These are phyloP conservation scores for Stemphylium lycopersici DNA, from an alignment of 2,329 filamentous ascomycete species.

Conservation along the genomic window DNA sequence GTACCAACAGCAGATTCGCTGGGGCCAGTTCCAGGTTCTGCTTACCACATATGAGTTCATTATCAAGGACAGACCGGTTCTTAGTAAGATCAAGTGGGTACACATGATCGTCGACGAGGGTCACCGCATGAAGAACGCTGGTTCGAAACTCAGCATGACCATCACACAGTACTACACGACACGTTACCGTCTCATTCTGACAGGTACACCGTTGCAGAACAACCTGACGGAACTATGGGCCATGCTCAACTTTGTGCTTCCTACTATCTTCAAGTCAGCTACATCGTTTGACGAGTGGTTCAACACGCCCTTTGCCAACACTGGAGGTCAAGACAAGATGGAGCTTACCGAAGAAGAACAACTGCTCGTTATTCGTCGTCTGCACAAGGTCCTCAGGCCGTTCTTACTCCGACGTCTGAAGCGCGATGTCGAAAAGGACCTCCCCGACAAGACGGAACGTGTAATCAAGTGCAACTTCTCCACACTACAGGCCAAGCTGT, in stretches of 20 bases:
- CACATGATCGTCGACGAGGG: slow-evolving; percentile 99
- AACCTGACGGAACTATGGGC: slow-evolving; percentile 96
- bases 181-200: slow-evolving; percentile 93
- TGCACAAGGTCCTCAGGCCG: slow-evolving; percentile 95
- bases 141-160: slow-evolving; percentile 94
- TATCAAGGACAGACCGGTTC: slow-evolving; percentile 94
- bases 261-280: slow-evolving; percentile 98
- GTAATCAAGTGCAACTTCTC: slow-evolving; percentile 99
- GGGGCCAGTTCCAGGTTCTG: slow-evolving; percentile 93
- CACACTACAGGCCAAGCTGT: slow-evolving; percentile 86
- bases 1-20: slow-evolving; percentile 92
- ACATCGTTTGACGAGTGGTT: slow-evolving; percentile 99
- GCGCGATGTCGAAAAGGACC: slow-evolving; percentile 98
- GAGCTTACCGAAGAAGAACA: slow-evolving; percentile 99
- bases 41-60: slow-evolving; percentile 99
- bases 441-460: slow-evolving; percentile 98
- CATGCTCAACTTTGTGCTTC: slow-evolving; percentile 96
- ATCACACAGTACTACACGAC: slow-evolving; percentile 95
- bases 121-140: slow-evolving; percentile 98
- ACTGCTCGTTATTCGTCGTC: slow-evolving; percentile 93
- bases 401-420: slow-evolving; percentile 98
- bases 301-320: slow-evolving; percentile 99
- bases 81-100: slow-evolving; percentile 99
- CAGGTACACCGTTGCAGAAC: slow-evolving; percentile 96
- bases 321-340: slow-evolving; percentile 97